These are phyloP conservation scores for Antrodiella citrinella DNA, from an alignment of 768 basidiomycete genomes.

Conservation along the genomic window DNA sequence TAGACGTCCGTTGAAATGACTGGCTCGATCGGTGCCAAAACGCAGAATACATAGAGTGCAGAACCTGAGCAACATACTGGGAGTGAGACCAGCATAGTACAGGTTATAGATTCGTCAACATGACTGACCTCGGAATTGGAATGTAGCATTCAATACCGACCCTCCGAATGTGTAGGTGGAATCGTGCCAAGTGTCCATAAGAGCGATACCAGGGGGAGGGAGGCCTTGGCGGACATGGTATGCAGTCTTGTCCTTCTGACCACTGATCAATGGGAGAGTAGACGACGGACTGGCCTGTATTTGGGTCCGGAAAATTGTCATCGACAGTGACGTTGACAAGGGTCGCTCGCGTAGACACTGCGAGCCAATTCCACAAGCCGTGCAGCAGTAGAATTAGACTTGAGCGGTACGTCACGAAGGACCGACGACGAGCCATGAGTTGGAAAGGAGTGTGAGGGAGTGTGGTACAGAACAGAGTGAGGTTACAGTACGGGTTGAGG, in stretches of 20 bases:
- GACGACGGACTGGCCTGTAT: constrained; percentile 22
- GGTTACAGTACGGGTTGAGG: no score
- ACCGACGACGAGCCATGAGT: no score
- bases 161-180: constrained; percentile 10
- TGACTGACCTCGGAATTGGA: background rate
- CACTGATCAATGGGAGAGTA: constrained; percentile 28
- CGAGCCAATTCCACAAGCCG: no score
- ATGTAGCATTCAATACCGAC: constrained; percentile 6
- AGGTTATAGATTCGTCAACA: background rate
- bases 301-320: constrained; percentile 27
- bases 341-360: no score
- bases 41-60: constrained; percentile 37
- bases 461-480: no score
- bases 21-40: constrained; percentile 20
- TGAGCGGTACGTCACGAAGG: no score
- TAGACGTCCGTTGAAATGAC: constrained; percentile 22
- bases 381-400: no score
- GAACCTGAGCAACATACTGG: constrained; percentile 22
- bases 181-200: constrained; percentile 30
- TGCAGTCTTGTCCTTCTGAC: constrained; percentile 25
- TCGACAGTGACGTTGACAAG: constrained; percentile 35
- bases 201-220: constrained; percentile 15
- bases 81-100: background rate
- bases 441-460: no score
- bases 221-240: constrained; percentile 12